Evolutionary conservation across 1,284 basidiomycete genomes (phyloP).

Genomic region (Fomitiporia mediterranea): DNA sequence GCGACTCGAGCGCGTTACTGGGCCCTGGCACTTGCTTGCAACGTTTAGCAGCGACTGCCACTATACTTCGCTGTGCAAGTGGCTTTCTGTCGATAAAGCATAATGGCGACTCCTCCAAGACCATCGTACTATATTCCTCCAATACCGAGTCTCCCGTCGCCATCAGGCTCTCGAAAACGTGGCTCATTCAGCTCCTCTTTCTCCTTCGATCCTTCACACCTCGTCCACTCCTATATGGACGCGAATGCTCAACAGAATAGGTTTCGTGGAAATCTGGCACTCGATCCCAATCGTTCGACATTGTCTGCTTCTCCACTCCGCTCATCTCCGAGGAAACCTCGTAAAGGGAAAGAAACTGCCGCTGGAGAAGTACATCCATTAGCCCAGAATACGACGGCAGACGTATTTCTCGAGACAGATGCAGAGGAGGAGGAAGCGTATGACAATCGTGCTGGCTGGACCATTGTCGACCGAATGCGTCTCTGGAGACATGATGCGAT

Average conservation of each 20-base stretch:
- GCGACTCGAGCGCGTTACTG: background rate
- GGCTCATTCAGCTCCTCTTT: constrained; percentile 75
- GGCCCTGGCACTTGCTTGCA: background rate
- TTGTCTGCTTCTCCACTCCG: constrained; percentile 63
- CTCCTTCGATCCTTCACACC: constrained; percentile 72
- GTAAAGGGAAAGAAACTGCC: constrained; percentile 43
- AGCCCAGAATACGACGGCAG: constrained; percentile 66
- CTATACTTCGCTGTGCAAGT: background rate
- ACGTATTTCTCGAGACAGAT: constrained; percentile 65
- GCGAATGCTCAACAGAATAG: constrained; percentile 49
- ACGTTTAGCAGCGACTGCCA: background rate
- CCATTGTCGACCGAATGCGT: constrained; percentile 91
- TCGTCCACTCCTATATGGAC: constrained; percentile 62
- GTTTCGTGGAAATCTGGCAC: constrained; percentile 42
- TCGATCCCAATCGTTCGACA: constrained; percentile 74
- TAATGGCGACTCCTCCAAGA: constrained; percentile 20
- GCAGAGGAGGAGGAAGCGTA: constrained; percentile 40
- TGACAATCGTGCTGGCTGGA: constrained; percentile 64
- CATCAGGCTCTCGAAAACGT: constrained; percentile 48
- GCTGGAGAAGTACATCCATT: constrained; percentile 57
- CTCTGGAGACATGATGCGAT: constrained; percentile 97
- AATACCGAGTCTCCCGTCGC: constrained; percentile 31
- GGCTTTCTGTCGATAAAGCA: background rate
- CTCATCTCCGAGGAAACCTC: constrained; percentile 49
- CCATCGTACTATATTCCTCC: constrained; percentile 35